Evolutionary conservation across 768 basidiomycete species (phyloP), one percentile per base, ranked within the genome.

Genomic region (Trametes punicea): DNA sequence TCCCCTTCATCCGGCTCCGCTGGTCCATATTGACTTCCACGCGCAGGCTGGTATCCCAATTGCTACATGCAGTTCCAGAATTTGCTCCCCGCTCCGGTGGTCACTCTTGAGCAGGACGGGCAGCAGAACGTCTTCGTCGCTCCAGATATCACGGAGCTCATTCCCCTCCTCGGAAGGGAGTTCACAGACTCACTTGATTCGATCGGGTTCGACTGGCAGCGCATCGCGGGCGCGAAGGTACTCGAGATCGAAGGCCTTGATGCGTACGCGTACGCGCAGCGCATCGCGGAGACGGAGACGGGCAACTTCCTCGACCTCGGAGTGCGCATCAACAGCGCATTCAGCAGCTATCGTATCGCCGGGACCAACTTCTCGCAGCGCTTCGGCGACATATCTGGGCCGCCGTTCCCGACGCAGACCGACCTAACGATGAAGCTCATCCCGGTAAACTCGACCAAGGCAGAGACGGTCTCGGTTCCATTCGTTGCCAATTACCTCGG

Each of bases 221-320:
- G 81, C 3, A 78, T 85, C 27, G 83, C 82, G 25, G 84, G 84
- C 8, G 84, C 84, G 13, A 72, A 73, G 48, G 75, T 87, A 8
- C 62, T 84, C 21, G 62, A 71, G 31, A 84, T 86, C 54, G 78
- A 79, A 53, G 83, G 81, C 27, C 64, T 74, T 58, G 72, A 77
- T 50, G 73, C 83, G 9, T 84, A 77, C 59, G 71, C 68, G 33
- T 85, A 85, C 61, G 77, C 82, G 40, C 79, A 83, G 64, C 65
- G 72, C 23, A 78, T 85, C 45, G 84, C 85, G 2, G 67, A 67
- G 34, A 83, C 80, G 3, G 77, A 81, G n/a, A 79, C 80, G 4
- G 83, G 85, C 3, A 84, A 84, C 60, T 85, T 78, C 65, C 71
- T 86, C 45, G 82, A 85, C 64, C 82, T 83, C 59, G 80, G 80